Percentiles rank a stretch among this genome's conserved stretches.
Conservation (phyloP, 139 green algal genomes). For the Tetraselmis striata region DNA sequence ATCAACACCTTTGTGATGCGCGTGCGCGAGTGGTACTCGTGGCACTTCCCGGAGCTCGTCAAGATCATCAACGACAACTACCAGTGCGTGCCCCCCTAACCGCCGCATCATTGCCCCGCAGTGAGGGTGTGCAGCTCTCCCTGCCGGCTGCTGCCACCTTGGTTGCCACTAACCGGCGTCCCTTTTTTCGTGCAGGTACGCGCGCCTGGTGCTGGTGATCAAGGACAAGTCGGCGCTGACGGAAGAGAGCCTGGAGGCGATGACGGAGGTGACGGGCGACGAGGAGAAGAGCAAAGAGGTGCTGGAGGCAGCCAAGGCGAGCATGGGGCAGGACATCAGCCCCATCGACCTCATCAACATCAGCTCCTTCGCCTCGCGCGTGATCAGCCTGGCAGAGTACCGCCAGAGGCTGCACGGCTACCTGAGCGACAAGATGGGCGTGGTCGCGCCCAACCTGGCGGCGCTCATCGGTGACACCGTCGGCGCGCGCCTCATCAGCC, state of each 20-base stretch:
- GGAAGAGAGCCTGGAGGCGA: conserved; percentile 59
- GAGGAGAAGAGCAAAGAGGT: conserved; percentile 79
- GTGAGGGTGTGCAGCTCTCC: too few relatives aligned
- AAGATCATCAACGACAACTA: conserved; percentile 96
- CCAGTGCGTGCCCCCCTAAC: too few relatives aligned
- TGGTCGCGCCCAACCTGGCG: conserved; percentile 90
- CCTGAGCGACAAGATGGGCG: conserved; percentile 80
- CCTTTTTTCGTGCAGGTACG: too few relatives aligned
- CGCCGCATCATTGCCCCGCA: too few relatives aligned
- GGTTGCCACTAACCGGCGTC: too few relatives aligned
- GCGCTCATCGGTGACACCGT: conserved; percentile 95
- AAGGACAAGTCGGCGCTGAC: conserved; percentile 77
- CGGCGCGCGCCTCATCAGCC: conserved; percentile 89
- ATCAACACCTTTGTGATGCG: conserved; percentile 99
- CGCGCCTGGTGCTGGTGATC: conserved; percentile 66
- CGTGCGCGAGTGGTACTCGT: conserved; percentile 97
- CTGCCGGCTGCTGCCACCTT: too few relatives aligned
- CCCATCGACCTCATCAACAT: conserved; percentile 98
- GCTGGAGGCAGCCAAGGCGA: conserved; percentile 62
- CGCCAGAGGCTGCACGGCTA: conserved; percentile 68
- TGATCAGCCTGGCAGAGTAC: conserved; percentile 95
- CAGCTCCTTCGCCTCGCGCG: conserved; percentile 82
- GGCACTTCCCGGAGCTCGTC: conserved; percentile 98
- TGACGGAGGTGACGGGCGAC: conserved; percentile 80
- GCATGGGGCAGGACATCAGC: conserved; percentile 95